Conservation (phyloP, 2,329 filamentous ascomycete species). For the Colletotrichum agaves region DNA sequence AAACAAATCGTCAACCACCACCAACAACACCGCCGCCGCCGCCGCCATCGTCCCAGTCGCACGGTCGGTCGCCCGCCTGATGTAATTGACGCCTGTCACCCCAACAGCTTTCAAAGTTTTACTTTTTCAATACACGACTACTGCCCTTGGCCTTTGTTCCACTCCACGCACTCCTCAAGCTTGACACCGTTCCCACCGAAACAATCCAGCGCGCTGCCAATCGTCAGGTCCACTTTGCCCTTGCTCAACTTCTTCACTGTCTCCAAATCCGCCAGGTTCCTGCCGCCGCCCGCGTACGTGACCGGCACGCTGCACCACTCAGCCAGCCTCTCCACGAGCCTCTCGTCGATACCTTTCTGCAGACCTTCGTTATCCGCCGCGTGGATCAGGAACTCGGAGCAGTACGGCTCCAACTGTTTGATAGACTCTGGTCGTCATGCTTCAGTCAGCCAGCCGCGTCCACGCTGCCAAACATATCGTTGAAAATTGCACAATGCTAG, state of each 20-base stretch:
- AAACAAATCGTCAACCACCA: constrained; percentile 10
- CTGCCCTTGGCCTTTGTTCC: constrained; percentile 69
- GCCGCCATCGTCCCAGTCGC: constrained; percentile 9
- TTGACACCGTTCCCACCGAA: constrained; percentile 90
- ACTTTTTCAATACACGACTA: background rate
- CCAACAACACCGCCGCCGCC: background rate
- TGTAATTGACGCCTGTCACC: constrained; percentile 34
- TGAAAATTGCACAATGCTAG: background rate
- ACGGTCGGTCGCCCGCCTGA: constrained; percentile 22
- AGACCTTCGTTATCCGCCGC: constrained; percentile 96
- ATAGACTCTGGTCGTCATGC: constrained; percentile 73
- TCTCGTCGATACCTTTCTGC: constrained; percentile 89
- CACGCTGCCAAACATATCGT: background rate
- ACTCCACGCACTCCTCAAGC: constrained; percentile 88
- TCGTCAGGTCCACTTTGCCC: constrained; percentile 91
- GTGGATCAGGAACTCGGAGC: constrained; percentile 96
- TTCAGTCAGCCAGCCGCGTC: constrained; percentile 9
- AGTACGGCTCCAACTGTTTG: constrained; percentile 84
- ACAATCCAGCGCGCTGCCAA: constrained; percentile 94
- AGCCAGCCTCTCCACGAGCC: constrained; percentile 79
- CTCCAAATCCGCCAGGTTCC: constrained; percentile 83
- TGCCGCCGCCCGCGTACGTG: constrained; percentile 95
- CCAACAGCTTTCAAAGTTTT: constrained; percentile 15
- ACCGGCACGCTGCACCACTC: constrained; percentile 92
- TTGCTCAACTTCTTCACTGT: constrained; percentile 81